Evolutionary conservation across 371 early-diverging fungal species (phyloP), one percentile per base, ranked within the genome.

Genomic region (Basidiobolus meristosporus): DNA sequence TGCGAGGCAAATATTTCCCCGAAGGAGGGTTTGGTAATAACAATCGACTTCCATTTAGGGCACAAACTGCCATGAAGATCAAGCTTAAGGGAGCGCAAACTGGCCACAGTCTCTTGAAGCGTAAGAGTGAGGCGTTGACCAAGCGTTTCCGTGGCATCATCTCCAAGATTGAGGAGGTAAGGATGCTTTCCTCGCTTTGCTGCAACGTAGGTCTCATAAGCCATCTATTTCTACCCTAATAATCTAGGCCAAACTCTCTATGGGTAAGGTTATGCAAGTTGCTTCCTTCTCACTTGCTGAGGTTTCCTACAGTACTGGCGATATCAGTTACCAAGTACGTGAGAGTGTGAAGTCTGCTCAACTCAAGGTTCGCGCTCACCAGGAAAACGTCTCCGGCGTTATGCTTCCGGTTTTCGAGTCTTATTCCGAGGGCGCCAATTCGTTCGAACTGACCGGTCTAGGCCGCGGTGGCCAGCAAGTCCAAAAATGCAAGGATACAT

Each of bases 401-500:
- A 71, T 86, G 70, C 67, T 98, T 14, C 98, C 98, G 3, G 77
- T 68, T 9, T 96, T 96, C 59, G 91, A 93, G 43, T 60, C 73
- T 54, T 74, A 76, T 44, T 57, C 71, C 28, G 91, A 90, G 39
- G 84, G 90, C 18, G 62, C 70, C 32, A 85, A 87, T 56, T 88
- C 77, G 4, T 90, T 91, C 56, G 96, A 98, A 52, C 69, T 93
- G 39, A 90, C 95, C 22, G 98, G 98, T 48, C 69, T 98, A 42
- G 98, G 97, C 7, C 79, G 93, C 28, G 95, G 98, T 47, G 99
- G 99, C n/a, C 89, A 89, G 62, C 83, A 91, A 51, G 68, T 98
- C 15, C 85, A 87, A 48, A 80, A 80, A 60, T 83, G 91, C 47
- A 88, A 92, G 46, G 86, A 88, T 19, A 88, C 84, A 12, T 99